Evolutionary conservation across 2,329 filamentous ascomycete genomes (phyloP).

Genomic region (Fusarium acutatum): DNA sequence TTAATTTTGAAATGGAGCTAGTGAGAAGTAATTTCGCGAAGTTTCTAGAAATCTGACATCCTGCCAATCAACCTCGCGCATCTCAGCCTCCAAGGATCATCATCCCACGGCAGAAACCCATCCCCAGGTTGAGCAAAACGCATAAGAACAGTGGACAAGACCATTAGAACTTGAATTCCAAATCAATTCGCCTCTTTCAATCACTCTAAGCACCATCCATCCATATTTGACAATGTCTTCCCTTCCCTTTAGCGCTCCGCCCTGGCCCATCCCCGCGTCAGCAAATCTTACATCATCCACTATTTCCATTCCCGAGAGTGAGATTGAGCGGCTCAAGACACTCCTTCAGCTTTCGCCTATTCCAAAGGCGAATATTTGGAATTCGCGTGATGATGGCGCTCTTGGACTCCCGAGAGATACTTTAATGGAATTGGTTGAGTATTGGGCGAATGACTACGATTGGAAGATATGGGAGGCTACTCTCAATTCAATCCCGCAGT

Average conservation of each 20-base stretch:
- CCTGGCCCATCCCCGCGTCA: neutral
- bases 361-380: neutral
- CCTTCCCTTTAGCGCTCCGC: neutral
- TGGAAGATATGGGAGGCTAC: slow-evolving; percentile 27
- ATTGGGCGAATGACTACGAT: slow-evolving; percentile 4
- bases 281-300: slow-evolving; percentile 15
- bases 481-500: slow-evolving; percentile 26
- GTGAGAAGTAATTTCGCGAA: neutral
- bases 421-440: neutral
- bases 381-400: neutral
- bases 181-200: neutral
- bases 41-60: neutral
- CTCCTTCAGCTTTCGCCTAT: slow-evolving; percentile 8
- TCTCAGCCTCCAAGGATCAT: neutral
- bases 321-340: neutral
- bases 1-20: neutral
- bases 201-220: rapidly evolving
- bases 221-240: neutral
- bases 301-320: neutral
- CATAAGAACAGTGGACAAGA: neutral
- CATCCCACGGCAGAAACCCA: neutral
- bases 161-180: neutral
- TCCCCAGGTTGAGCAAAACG: rapidly evolving
- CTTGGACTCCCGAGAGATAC: neutral
- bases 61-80: neutral